Evolutionary conservation across 2,329 filamentous ascomycete species (phyloP), one percentile per base, ranked within the genome.

Genomic region (Stagonosporopsis cucurbitacearum): DNA sequence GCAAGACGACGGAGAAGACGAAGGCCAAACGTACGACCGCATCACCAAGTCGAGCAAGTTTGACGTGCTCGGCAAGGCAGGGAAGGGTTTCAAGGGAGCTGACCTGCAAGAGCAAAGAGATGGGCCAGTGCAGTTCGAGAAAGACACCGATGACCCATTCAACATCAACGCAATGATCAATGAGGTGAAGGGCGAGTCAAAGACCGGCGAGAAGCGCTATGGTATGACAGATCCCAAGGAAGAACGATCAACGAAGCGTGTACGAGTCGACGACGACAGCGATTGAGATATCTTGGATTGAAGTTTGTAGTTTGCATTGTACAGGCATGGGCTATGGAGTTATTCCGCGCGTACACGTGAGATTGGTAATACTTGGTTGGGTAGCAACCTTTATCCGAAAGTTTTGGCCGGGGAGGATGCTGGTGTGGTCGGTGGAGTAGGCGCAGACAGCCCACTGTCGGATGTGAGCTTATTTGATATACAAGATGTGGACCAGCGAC

Each of bases 71-170:
- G 95, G 95, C 17, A 88, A 87, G 69, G 93, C 85, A 12, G 87
- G 87, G 71, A 84, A 95, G 61, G 96, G 92, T 2, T 98, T 98
- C 78, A 93, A 92, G 77, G 94, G 94, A 11, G 86, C 91, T 4
- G 88, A 85, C 54, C 88, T 96, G 65, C 90, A 88, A 48, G 93
- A 96, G 82, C 86, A 86, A 58, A 86, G 93, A 52, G 91, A 96
- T 68, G 95, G 95, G 5, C 95, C 95, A 0, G 95, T 99, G 25
- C 91, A 96, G 75, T 99, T 99, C 68, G 94, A 98, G 77, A 96
- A 94, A 77, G 94, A 97, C 49, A 84, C 78, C 1, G 82, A 84
- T 17, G 94, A 98, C 77, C 92, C 92, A 1, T 98, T 98, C 75
- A 93, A 96, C 45, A 95, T 98, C 65, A 92, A 96, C 72, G 90